phyloP scores from a whole-genome alignment of 441 rosid species.

The Erodium chrysanthum region DNA sequence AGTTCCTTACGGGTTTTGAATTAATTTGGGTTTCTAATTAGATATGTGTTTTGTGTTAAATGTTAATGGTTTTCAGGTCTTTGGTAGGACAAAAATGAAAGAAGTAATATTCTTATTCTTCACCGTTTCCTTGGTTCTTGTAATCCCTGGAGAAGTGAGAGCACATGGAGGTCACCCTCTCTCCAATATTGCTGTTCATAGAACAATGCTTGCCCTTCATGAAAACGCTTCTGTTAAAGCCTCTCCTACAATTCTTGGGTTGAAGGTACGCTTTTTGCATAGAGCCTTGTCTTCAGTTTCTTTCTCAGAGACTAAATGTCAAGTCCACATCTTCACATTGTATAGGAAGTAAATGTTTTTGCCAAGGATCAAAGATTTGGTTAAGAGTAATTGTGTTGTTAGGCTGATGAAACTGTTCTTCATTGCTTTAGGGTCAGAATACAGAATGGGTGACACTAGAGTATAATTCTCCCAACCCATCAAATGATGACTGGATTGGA shows the following conservation, averaged over 20 bases:
- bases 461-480: constrained; percentile 30
- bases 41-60: background rate
- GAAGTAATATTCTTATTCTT: background rate
- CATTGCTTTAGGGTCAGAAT: constrained; percentile 46
- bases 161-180: constrained; percentile 23
- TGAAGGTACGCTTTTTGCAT: constrained; percentile 17
- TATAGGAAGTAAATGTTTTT: background rate
- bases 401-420: constrained; percentile 2
- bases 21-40: background rate
- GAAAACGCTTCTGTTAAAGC: constrained; percentile 27
- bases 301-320: no score
- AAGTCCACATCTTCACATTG: no score
- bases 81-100: constrained; percentile 1
- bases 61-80: background rate
- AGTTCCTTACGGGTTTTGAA: background rate
- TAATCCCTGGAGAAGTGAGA: background rate
- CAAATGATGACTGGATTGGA: constrained; percentile 57
- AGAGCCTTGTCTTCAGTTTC: background rate
- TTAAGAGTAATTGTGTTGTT: background rate
- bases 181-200: constrained; percentile 30
- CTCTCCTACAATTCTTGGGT: constrained; percentile 28
- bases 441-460: constrained; percentile 49
- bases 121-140: background rate
- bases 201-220: constrained; percentile 22
- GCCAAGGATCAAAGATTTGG: no score